These are phyloP conservation scores for Notholithocarpus densiflorus DNA, from an alignment of 306 rosid genomes.

Conservation along the genomic window DNA sequence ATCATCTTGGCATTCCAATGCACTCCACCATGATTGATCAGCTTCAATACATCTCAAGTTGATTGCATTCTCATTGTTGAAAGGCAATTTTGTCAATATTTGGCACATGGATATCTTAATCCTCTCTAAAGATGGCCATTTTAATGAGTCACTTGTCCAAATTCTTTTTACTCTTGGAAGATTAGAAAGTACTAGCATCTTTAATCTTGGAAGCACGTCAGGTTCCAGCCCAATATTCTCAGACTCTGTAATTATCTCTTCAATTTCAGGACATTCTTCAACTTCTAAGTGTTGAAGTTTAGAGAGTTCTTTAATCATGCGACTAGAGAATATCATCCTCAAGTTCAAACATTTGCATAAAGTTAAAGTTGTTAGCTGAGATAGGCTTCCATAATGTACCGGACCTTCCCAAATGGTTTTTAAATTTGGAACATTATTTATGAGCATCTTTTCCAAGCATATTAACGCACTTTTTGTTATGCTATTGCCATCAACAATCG, in stretches of 20 bases:
- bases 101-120: constrained; percentile 10
- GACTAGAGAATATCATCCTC: constrained; percentile 9
- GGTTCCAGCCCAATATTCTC: neutral
- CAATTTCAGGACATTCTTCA: constrained; percentile 20
- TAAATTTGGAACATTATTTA: constrained; percentile 17
- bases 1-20: constrained; percentile 12
- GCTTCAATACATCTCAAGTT: constrained; percentile 18
- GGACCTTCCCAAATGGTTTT: constrained; percentile 13
- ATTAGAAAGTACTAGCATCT: constrained; percentile 14
- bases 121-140: constrained; percentile 24
- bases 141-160: constrained; percentile 5
- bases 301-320: constrained; percentile 6
- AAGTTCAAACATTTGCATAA: constrained; percentile 20
- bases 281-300: constrained; percentile 21
- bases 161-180: constrained; percentile 6
- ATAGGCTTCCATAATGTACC: constrained; percentile 6
- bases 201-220: constrained; percentile 23
- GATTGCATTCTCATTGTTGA: constrained; percentile 1
- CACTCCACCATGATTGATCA: constrained; percentile 21
- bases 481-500: neutral
- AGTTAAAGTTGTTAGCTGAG: constrained; percentile 10
- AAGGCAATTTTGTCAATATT: constrained; percentile 11
- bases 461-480: neutral
- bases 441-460: constrained; percentile 23
- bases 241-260: neutral